Evolutionary conservation across 192 early-diverging fungal genomes (phyloP).

Genomic region (Linnemannia schmuckeri): DNA sequence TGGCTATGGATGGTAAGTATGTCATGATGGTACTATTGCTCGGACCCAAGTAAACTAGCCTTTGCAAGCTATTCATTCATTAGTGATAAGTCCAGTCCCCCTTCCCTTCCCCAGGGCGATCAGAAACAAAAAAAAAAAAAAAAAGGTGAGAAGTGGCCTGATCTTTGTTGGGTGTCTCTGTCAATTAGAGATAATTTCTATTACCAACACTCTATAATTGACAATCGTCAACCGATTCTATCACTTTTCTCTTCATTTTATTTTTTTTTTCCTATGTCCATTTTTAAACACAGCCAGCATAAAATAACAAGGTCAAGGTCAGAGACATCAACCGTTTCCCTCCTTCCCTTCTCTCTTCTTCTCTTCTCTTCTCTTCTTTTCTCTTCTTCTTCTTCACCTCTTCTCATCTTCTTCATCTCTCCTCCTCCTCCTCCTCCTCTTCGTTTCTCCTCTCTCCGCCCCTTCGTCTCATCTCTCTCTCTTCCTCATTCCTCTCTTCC

Average conservation of each 20-base stretch:
- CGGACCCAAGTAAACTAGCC: slow-evolving; percentile 2
- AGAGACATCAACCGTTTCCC: slow-evolving; percentile 2
- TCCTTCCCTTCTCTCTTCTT: background rate
- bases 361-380: background rate
- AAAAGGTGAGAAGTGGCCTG: slow-evolving; percentile 29
- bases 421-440: background rate
- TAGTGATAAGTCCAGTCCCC: background rate
- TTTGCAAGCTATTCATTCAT: background rate
- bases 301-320: too few relatives aligned
- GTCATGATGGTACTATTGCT: background rate
- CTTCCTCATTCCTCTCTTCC: background rate
- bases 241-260: background rate
- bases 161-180: slow-evolving; percentile 9
- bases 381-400: background rate
- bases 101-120: background rate
- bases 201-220: background rate
- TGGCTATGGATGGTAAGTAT: too few relatives aligned
- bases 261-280: background rate
- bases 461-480: background rate
- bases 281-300: background rate
- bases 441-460: slow-evolving; percentile 5
- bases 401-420: background rate
- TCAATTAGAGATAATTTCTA: slow-evolving; percentile 6
- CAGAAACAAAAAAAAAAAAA: background rate
- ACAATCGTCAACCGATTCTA: slow-evolving; percentile 9